Evolutionary conservation across 2,329 filamentous ascomycete species (phyloP), one percentile per base, ranked within the genome.

Genomic region (Colletotrichum viniferum): DNA sequence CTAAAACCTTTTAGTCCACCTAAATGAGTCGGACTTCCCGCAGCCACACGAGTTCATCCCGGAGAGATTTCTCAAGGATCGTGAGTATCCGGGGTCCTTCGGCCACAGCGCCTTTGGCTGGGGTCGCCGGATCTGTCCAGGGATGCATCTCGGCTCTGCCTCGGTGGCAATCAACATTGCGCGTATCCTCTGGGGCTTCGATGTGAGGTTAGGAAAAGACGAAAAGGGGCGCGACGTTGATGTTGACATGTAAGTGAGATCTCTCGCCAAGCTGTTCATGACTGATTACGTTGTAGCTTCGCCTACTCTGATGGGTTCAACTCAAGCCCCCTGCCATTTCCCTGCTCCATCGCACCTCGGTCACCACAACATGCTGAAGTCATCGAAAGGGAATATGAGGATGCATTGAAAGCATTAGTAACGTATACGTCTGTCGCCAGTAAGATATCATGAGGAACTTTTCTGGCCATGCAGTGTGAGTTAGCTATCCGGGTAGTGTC

Each of bases 111-210:
- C 84, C 0, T 87, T 87, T 52, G 85, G 85, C 7, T 86, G 84
- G 84, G 85, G 85, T 0, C 82, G 85, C 8, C 80, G 85, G 1
- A 79, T 86, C n/a, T 87, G 85, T 16, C 85, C 85, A 0, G 85
- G 85, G 0, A 82, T 90, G 77, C 89, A 92, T 70, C 84, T 92
- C 1, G 89, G 88, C 0, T 86, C 88, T 61, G 86, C 88, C 0
- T 90, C 86, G 0, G 83, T 91, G 0, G 82, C 84, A 2, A 79
- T 89, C 2, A 87, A 85, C 43, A 85, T 89, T 24, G 84, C 88
- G 0, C 85, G 87, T 3, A 81, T 89, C 1, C 80, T 92, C 0
- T 92, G 90, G 90, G 90, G 84, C 0, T 91, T 91, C 61, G 79
- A 87, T 0, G 80, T 88, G 7, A 76, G 71, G 1, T 80, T 83